Evolutionary conservation across 805 yeast genomes (phyloP).

Genomic region (Lipomyces chichibuensis): DNA sequence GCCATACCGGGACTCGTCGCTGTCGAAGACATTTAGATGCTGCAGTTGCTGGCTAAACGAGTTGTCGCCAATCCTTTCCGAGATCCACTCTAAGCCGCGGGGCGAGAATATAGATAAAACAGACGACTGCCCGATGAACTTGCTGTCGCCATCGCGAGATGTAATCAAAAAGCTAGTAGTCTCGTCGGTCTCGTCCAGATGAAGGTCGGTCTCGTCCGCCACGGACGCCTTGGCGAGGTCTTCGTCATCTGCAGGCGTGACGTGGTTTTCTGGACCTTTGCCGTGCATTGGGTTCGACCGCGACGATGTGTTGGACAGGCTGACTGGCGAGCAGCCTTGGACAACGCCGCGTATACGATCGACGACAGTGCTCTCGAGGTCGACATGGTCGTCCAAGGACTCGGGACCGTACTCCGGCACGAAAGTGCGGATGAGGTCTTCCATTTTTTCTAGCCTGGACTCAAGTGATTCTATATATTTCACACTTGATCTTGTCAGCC

Average conservation of each 20-base stretch:
- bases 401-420: constrained; percentile 26
- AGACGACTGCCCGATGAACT: constrained; percentile 33
- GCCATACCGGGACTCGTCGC: constrained; percentile 6
- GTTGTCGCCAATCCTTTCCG: constrained; percentile 28
- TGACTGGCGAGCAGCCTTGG: not conserved
- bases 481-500: constrained; percentile 10
- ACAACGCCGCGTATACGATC: not conserved
- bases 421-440: constrained; percentile 33
- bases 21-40: not conserved
- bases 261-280: not conserved
- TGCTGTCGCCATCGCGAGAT: constrained; percentile 13
- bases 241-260: not conserved
- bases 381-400: not conserved
- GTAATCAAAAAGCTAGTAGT: not conserved
- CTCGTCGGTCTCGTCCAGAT: constrained; percentile 1
- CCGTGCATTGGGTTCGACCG: not conserved
- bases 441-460: constrained; percentile 37
- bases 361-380: constrained; percentile 3
- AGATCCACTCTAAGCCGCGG: constrained; percentile 36
- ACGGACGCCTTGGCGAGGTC: not conserved
- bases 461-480: constrained; percentile 39
- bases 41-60: constrained; percentile 11
- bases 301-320: not conserved
- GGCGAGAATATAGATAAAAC: constrained; percentile 33
- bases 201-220: not conserved